These are phyloP conservation scores for Letharia lupina DNA, from an alignment of 495 filamentous ascomycete genomes.

Conservation along the genomic window DNA sequence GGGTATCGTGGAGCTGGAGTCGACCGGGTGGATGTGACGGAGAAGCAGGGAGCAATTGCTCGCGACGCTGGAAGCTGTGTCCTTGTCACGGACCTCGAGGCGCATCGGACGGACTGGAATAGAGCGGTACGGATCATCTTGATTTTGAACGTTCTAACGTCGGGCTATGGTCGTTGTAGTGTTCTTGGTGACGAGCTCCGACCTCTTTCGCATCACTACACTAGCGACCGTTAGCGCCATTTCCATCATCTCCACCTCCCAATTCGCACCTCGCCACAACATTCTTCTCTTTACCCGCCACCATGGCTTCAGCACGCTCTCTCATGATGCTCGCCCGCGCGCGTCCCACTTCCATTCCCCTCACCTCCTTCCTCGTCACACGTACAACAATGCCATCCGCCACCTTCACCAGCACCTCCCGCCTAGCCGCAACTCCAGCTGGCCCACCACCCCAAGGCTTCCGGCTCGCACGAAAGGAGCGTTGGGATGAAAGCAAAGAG, in stretches of 20 bases:
- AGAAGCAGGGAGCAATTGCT: constrained; percentile 39
- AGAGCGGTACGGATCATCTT: constrained; percentile 82
- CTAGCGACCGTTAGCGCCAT: constrained; percentile 5
- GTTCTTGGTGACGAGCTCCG: constrained; percentile 3
- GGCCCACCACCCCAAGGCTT: constrained; percentile 72
- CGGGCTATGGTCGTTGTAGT: not conserved
- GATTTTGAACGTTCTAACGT: constrained; percentile 43
- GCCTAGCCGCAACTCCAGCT: constrained; percentile 56
- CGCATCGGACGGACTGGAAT: constrained; percentile 51
- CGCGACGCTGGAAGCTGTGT: constrained; percentile 19
- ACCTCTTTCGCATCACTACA: constrained; percentile 13
- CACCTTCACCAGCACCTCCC: constrained; percentile 55
- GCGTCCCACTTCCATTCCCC: constrained; percentile 33
- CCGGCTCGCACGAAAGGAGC: constrained; percentile 56
- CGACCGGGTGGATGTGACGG: constrained; percentile 43
- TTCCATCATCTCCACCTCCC: not conserved
- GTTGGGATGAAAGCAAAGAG: constrained; percentile 65
- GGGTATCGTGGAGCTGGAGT: constrained; percentile 48
- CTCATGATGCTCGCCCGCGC: constrained; percentile 44
- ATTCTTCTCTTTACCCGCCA: not conserved
- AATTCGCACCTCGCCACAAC: not conserved
- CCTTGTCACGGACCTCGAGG: constrained; percentile 16
- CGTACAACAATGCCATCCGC: constrained; percentile 36
- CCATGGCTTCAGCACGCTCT: constrained; percentile 47
- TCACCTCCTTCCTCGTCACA: constrained; percentile 29